Base-by-base conservation (phyloP, 257 asterid species). In the Gardenia jasminoides region DNA sequence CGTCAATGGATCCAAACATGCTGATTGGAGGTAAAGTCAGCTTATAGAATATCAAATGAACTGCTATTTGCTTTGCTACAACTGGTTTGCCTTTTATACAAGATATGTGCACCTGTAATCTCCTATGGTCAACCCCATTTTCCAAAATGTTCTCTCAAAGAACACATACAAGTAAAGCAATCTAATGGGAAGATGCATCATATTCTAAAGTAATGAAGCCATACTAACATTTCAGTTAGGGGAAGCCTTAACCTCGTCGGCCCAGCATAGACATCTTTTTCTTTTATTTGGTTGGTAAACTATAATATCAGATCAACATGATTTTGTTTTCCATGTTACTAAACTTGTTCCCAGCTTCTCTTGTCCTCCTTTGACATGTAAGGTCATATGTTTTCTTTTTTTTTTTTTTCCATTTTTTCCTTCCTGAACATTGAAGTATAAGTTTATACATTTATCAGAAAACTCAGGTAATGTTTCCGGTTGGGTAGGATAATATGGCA, bases 1-100 rank as follows among this genome's bases (percentile, higher is more conserved):
- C 91, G 67, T 65, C 86, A 50, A 67, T 88, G 84, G 95, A 92
- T 77, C 91, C 91, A 30, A 86, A 76, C 83, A 75, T 80, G 85
- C 86, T 91, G 74, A 71, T 85, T 84, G 94, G 90, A 90, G 99
- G 99, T 96, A 88, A 84, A 81, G 15, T 41, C 43, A 26, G 24
- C 36, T 59, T n/a, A 1, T 24, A 11, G 15, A 54, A 26, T n/a
- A 10, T 31, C 20, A 36, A 17, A 59, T 59, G 44, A 61, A 75
- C 4, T 43, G 13, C 13, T n/a, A 4, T 30, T n/a, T 58, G 26
- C n/a, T 39, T n/a, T 41, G 41, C 43, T 22, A 10, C 24, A n/a
- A 24, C 41, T 72, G 8, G 43, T 72, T 41, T 62, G 17, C 33
- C 50, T 43, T 7, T 22, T 10, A 20, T 58, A 22, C 11, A 20